Evolutionary conservation across 75 land plant species (phyloP), one percentile per base, ranked within the genome.

Genomic region (Selaginella moellendorffii): DNA sequence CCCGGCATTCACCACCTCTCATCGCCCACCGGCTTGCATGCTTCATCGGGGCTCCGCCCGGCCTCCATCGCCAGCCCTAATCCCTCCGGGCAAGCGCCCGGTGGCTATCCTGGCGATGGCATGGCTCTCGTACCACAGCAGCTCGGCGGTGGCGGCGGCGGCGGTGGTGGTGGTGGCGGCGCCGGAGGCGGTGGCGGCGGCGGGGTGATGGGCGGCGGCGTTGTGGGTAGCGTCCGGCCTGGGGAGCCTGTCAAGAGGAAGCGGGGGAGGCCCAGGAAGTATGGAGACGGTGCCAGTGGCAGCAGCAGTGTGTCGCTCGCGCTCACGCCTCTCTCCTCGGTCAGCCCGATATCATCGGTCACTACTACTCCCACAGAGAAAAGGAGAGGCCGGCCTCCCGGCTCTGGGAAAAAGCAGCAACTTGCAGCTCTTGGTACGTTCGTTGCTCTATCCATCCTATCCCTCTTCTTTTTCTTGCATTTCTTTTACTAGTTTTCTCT

Each of bases 401-500:
- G 90, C 0, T 83, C 91, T 0, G 85, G 85, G 25, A 86, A 84
- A 72, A 90, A 85, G 70, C 86, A 75, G 56, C 96, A 90, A 64
- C 54, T 90, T 59, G 85, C 88, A 18, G 70, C 71, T 42, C 72
- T 85, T 54, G 88, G 88, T 80, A 61, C 1, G 73, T 58, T 10
- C 28, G 30, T 65, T 21, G 26, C 24, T 19, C 29, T 21, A 1
- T 26, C 17, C 8, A 14, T 68, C 9, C n/a, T 26, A 0, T 25
- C 9, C 51, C 30, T 1, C 5, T 10, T 24, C n/a, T 64, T 20
- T 53, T 20, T 24, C 18, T 22, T 24, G 24, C 10, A 0, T 64
- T 0, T 21, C 0, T 28, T 58, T 24, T 12, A 58, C 56, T 63
- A 17, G 9, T 21, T 24, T 24, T n/a, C n/a, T 21, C 12, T 67